Base-by-base conservation (phyloP, 768 basidiomycete species). In the Phanerochaete carnosa region DNA sequence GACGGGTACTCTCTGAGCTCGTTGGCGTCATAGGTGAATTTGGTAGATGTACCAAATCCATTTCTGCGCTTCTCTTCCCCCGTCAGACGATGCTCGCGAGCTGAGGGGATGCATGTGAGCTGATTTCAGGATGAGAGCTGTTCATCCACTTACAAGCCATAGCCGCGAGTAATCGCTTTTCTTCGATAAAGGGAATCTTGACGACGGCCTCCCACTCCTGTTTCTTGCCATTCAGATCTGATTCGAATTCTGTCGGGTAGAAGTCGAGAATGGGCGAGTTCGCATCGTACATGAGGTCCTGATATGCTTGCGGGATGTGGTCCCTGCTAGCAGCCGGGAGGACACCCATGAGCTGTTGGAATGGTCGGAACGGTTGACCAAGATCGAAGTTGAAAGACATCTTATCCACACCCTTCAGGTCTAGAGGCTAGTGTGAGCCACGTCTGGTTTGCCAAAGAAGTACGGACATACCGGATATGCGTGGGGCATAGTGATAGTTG, bases 191-290 rank as follows among this genome's bases (percentile, higher is more conserved):
- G 0, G 97, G 97, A 65, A 99, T 98, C 77, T 98, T 98, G 57
- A 99, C 94, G 54, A 98, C 85, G 0, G 97, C 96, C 73, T 99
- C 97, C 97, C 97, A 99, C 26, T 98, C 96, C 66, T 90, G 88
- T 72, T 95, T 98, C 83, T 99, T 99, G 32, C 97, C 97, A 66
- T 99, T 98, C 70, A 97, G 75, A 76, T 99, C 97, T 64, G 84
- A 86, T 64, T 93, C 94, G 65, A 98, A 98, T 55, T 94, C 88
- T 16, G 79, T 65, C 2, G 97, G 97, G 72, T 99, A 99, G 77
- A 98, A 98, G 69, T 96, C 93, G 51, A 93, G 71, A 66, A 99
- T 97, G 0, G 93, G 84, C 2, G 96, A 98, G 62, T 82, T 87
- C 1, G 84, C 74, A 64, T 89, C 86, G 63, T 80, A 86, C 96